A percentile compares a stretch with the other conserved stretches of the same genome.
Conservation (phyloP, 163 green algal species). For the Coccomyxa subellipsoidea region DNA sequence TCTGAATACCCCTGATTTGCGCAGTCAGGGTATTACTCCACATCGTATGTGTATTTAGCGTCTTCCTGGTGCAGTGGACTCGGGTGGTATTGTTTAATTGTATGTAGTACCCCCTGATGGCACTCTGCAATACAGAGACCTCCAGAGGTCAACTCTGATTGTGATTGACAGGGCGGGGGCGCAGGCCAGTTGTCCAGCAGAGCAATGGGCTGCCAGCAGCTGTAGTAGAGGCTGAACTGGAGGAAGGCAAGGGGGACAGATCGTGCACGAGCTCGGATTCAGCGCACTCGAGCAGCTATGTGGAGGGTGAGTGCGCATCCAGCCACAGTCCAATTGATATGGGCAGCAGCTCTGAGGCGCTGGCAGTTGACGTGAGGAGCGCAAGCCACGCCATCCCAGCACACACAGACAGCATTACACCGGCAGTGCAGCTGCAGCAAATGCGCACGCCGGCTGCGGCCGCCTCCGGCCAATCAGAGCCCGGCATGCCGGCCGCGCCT, state of each 20-base stretch:
- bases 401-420: neutral
- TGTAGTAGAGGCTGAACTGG: too few relatives aligned
- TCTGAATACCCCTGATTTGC: neutral
- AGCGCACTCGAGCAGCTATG: neutral
- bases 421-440: neutral
- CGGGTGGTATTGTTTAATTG: too few relatives aligned
- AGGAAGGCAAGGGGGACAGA: neutral
- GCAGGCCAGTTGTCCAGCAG: neutral
- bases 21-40: too few relatives aligned
- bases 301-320: neutral
- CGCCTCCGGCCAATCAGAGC: neutral
- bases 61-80: too few relatives aligned
- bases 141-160: too few relatives aligned
- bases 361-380: neutral
- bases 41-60: too few relatives aligned
- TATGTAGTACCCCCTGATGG: too few relatives aligned
- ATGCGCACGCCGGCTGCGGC: neutral
- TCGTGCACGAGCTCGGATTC: neutral
- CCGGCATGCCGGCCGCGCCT: neutral
- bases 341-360: neutral
- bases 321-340: too few relatives aligned
- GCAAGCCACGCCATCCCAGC: neutral
- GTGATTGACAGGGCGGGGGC: neutral
- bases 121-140: too few relatives aligned
- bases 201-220: neutral